A percentile compares a stretch with the other conserved stretches of the same genome.
Evolutionary conservation across 108 stramenopile species (phyloP).

Genomic region (Pseudonitzschia pungens): DNA sequence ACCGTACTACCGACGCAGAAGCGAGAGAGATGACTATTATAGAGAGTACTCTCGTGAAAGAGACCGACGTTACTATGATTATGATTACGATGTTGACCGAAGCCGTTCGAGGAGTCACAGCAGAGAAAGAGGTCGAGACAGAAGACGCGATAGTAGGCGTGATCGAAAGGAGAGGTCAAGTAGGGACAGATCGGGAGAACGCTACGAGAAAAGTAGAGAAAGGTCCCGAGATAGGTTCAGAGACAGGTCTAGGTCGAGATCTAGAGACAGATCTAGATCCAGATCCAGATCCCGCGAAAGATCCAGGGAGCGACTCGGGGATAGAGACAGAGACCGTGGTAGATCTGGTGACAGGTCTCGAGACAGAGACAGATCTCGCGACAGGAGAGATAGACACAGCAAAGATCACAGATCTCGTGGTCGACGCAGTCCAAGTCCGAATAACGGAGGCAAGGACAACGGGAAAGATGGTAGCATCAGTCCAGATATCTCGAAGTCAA

Average conservation of each 20-base stretch:
- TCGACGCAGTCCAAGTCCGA: constrained; percentile 35
- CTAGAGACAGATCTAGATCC: neutral
- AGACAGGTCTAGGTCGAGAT: constrained; percentile 23
- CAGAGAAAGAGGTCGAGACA: constrained; percentile 29
- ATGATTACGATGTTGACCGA: constrained; percentile 32
- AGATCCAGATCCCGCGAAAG: constrained; percentile 3
- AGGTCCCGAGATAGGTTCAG: constrained; percentile 27
- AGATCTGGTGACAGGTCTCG: constrained; percentile 37
- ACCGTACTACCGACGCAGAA: constrained; percentile 48
- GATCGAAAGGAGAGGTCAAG: constrained; percentile 34
- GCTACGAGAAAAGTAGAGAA: constrained; percentile 29
- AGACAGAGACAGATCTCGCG: constrained; percentile 34
- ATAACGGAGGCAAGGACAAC: constrained; percentile 15
- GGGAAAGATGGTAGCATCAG: constrained; percentile 12
- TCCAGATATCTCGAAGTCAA: constrained; percentile 16
- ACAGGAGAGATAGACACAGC: constrained; percentile 30
- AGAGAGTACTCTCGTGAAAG: constrained; percentile 32
- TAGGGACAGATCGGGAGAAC: constrained; percentile 26
- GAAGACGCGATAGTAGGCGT: constrained; percentile 32
- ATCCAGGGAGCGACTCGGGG: constrained; percentile 29
- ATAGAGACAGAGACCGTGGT: constrained; percentile 28
- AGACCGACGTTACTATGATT: constrained; percentile 29
- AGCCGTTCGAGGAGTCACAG: constrained; percentile 41
- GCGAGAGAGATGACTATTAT: constrained; percentile 40
- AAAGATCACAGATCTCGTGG: constrained; percentile 30